Evolutionary conservation across 768 basidiomycete species (phyloP).

Genomic region (Tubosaeta sp.): DNA sequence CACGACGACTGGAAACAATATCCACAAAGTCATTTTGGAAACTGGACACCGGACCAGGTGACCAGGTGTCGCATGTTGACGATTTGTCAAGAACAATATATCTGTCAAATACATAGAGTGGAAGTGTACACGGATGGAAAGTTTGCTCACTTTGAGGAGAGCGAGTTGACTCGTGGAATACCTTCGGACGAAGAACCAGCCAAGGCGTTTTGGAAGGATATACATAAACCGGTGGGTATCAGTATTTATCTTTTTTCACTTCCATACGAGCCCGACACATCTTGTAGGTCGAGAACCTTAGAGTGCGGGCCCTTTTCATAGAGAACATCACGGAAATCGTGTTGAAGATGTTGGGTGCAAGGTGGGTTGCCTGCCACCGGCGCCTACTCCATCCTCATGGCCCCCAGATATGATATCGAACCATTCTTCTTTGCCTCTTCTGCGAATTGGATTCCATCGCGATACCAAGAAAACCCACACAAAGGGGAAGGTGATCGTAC

Average conservation of each 20-base stretch:
- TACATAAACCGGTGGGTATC: constrained; percentile 24
- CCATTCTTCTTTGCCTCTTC: constrained; percentile 45
- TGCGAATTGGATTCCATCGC: constrained; percentile 39
- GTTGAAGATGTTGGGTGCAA: constrained; percentile 35
- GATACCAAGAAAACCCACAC: constrained; percentile 36
- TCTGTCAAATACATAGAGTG: constrained; percentile 20
- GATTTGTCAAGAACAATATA: constrained; percentile 11
- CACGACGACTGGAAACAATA: constrained; percentile 34
- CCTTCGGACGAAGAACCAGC: constrained; percentile 7
- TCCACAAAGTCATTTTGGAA: constrained; percentile 51
- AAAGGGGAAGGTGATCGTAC: constrained; percentile 34
- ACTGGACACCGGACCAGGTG: constrained; percentile 49
- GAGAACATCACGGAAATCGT: constrained; percentile 33
- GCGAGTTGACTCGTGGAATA: constrained; percentile 8
- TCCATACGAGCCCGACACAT: neutral
- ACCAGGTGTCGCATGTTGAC: constrained; percentile 30
- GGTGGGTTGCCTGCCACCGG: constrained; percentile 17
- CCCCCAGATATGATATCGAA: constrained; percentile 36
- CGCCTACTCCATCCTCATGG: constrained; percentile 1
- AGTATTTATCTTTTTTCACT: neutral
- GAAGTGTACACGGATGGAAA: constrained; percentile 14
- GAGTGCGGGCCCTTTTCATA: constrained; percentile 35
- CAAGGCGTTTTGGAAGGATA: constrained; percentile 25
- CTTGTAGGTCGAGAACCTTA: constrained; percentile 20
- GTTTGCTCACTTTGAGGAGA: constrained; percentile 14